Evolutionary conservation across 2,329 filamentous ascomycete genomes (phyloP), one percentile per base, ranked within the genome.

Genomic region (Cladosporium sp.): DNA sequence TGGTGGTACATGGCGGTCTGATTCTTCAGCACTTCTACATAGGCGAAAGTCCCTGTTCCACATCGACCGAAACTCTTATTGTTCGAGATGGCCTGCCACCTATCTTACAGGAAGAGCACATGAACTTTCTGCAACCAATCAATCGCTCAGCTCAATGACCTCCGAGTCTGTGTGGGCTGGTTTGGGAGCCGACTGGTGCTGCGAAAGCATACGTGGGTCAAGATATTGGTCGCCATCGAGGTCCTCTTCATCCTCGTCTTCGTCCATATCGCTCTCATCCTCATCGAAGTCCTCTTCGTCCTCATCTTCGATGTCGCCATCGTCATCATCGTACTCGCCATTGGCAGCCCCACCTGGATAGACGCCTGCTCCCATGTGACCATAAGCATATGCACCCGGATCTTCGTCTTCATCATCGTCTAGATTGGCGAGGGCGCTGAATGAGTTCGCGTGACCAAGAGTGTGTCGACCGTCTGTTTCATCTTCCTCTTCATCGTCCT

Each of bases 81-180:
- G n/a, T n/a, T n/a, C n/a, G n/a, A n/a, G n/a, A n/a, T 32, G 28
- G 28, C 28, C 28, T 32, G 28, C 28, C 28, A 32, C 28, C 28
- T 32, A 32, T 32, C 28, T 32, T 32, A 32, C 28, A 32, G 28
- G 12, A 32, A 9, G 4, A 32, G 8, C 9, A 32, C 12, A 10
- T 9, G 28, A 32, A 10, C 8, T 7, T 15, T 9, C 17, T 19
- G 45, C 28, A 32, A 4, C 1, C 52, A 20, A 17, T 63, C 61
- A 68, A 55, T 68, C 66, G 45, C 66, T 68, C 19, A 66, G 60
- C 59, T 67, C 65, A 47, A 67, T 66, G 10, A 64, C 65, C 15
- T 66, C 65, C 15, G 22, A 58, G 25, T 60, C 62, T n/a, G 42
- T 10, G 7, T 2, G 13, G 42, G 42, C 42, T 32, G 58, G 51